Conservation (phyloP, 1,284 basidiomycete species). For the Xanthoconium separans region DNA sequence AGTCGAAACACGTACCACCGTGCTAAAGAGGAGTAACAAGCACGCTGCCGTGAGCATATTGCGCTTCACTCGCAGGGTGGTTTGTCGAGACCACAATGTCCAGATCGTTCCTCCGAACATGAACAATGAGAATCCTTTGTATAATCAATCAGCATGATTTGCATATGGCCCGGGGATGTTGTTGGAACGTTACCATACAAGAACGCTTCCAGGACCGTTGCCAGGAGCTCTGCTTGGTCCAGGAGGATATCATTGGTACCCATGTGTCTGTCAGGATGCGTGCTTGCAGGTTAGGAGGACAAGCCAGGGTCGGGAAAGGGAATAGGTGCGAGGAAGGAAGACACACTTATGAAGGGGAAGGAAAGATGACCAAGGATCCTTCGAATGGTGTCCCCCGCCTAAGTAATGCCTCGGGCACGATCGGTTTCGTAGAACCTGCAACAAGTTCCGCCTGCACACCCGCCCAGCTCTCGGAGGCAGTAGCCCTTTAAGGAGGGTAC, state of each 20-base stretch:
- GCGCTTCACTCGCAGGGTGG: slow-evolving; percentile 2
- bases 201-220: slow-evolving; percentile 19
- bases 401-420: slow-evolving; percentile 1
- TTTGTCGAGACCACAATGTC: slow-evolving; percentile 5
- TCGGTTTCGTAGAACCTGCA: not conserved
- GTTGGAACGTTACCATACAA: slow-evolving; percentile 19
- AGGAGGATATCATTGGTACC: slow-evolving; percentile 7
- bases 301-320: not conserved
- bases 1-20: slow-evolving; percentile 7
- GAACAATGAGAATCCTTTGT: slow-evolving; percentile 19
- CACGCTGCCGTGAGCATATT: slow-evolving; percentile 15
- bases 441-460: not conserved
- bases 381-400: not conserved
- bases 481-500: not conserved
- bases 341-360: not conserved
- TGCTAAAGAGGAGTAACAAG: slow-evolving; percentile 16
- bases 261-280: slow-evolving; percentile 11
- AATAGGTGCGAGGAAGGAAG: too few species aligned
- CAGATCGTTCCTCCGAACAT: slow-evolving; percentile 22
- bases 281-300: not conserved
- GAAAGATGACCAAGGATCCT: not conserved
- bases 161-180: too few species aligned
- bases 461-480: not conserved
- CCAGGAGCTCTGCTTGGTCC: slow-evolving; percentile 22
- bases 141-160: not conserved